Evolutionary conservation across 1,139 yeast species (phyloP), one percentile per base, ranked within the genome.

Genomic region (Magnusiomyces fungicola): DNA sequence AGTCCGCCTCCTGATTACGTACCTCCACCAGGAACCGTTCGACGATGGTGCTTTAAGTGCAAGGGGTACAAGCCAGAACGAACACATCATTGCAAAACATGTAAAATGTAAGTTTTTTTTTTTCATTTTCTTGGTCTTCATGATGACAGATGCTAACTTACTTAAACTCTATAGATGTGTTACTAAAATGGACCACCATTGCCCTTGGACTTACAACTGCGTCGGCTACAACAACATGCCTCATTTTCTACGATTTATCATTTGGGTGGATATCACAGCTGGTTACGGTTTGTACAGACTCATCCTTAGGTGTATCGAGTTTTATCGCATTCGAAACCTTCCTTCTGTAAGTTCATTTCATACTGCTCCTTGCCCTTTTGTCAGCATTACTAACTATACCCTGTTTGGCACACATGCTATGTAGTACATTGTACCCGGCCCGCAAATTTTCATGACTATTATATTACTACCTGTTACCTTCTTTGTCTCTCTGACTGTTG

Each of bases 161-260:
- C 7, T 16, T 32, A 25, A 1, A 29, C 21, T 36, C 30, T 16
- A 19, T 39, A 48, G 47, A 34, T 87, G 95, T 61, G 81, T 86
- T 14, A 64, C 85, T 49, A 77, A 76, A 59, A 87, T 86, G 95
- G 95, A 86, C 64, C 95, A 86, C 63, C 95, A 86, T 65, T 80
- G 83, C 53, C 95, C 95, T 0, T 87, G 95, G 95, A 84, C 94
- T 0, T 76, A 78, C 65, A 85, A 84, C 62, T 86, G 95, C 59
- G 89, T 87, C 19, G 96, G 96, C 0, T 81, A 81, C 64, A 67
- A 68, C 1, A 92, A 92, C 62, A 72, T 81, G 66, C 90, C 96
- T 0, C 92, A 88, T 61, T 92, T 92, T 61, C 61, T 87, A 58
- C 72, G 97, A 48, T 92, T 92, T 61, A 62, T 92, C 43, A 59